Conservation (phyloP, 148 eudicot species). For the Dysphania ambrosioides region DNA sequence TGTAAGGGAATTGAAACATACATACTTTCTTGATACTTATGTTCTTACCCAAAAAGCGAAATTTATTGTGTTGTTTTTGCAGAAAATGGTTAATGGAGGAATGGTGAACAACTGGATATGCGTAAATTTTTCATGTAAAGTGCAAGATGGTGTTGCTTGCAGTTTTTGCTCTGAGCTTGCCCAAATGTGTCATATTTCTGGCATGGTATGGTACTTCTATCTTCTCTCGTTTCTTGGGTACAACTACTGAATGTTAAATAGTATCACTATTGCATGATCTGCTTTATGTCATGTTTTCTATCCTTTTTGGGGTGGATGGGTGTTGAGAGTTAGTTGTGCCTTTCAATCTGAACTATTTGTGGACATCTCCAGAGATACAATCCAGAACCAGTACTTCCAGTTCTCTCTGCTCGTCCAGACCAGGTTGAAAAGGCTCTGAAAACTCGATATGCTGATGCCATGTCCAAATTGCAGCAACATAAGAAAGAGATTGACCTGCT, state of each 20-base stretch:
- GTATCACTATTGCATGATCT: background rate
- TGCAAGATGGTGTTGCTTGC: conserved; percentile 58
- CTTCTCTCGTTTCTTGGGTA: background rate
- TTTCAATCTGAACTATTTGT: background rate
- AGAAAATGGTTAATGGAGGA: conserved; percentile 90
- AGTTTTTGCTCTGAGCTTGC: conserved; percentile 70
- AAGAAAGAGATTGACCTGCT: conserved; percentile 62
- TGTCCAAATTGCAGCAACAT: conserved; percentile 43
- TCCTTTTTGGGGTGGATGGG: too few relatives aligned
- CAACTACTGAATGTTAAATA: background rate
- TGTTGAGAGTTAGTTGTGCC: too few relatives aligned
- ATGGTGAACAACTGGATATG: conserved; percentile 64
- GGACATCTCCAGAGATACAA: conserved; percentile 39
- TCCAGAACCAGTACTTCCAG: conserved; percentile 57
- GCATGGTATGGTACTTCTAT: conserved; percentile 55
- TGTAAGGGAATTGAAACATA: background rate
- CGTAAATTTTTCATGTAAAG: conserved; percentile 63
- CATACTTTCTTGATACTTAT: background rate
- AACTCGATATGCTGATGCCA: conserved; percentile 56
- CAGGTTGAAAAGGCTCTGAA: conserved; percentile 65
- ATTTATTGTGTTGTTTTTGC: conserved; percentile 20
- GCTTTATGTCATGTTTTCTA: background rate
- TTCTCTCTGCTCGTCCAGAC: conserved; percentile 54
- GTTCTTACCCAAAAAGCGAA: background rate
- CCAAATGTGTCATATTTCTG: conserved; percentile 65